Percentiles rank a stretch among this genome's conserved stretches.
These are phyloP conservation scores for Boletus vermiculosoides DNA, from an alignment of 768 basidiomycete genomes.

Conservation along the genomic window DNA sequence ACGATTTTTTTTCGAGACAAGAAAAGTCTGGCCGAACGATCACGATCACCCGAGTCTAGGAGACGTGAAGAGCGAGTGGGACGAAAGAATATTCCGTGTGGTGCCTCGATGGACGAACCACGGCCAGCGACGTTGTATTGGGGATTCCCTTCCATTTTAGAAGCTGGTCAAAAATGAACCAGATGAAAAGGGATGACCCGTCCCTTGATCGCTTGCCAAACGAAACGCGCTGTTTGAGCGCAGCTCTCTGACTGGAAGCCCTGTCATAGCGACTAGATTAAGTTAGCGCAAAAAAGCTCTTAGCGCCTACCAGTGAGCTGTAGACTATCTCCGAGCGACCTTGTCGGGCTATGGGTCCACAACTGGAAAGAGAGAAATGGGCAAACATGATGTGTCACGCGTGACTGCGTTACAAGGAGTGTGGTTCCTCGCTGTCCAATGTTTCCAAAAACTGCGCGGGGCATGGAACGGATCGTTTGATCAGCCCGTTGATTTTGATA, in stretches of 20 bases:
- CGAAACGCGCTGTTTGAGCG: constrained; percentile 30
- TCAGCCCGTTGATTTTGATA: constrained; percentile 13
- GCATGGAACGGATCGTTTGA: constrained; percentile 9
- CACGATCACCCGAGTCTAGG: constrained; percentile 1
- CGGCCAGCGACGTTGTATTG: constrained; percentile 11
- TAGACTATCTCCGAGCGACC: background rate
- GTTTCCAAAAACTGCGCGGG: constrained; percentile 10
- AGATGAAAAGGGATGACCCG: constrained; percentile 30
- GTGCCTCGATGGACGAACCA: constrained; percentile 12
- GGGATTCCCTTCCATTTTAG: constrained; percentile 34
- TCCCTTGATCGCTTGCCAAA: constrained; percentile 34
- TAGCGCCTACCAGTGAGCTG: background rate
- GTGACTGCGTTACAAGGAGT: constrained; percentile 20
- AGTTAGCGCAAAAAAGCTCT: constrained; percentile 5
- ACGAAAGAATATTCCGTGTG: constrained; percentile 19
- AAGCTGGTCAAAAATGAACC: constrained; percentile 26
- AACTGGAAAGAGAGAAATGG: background rate
- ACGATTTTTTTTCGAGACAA: constrained; percentile 3
- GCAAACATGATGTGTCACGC: constrained; percentile 3
- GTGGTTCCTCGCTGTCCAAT: constrained; percentile 12
- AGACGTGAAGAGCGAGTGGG: constrained; percentile 15
- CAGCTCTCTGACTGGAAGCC: background rate
- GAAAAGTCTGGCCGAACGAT: constrained; percentile 13
- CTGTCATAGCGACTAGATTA: constrained; percentile 8
- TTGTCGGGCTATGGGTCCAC: too few relatives aligned